Evolutionary conservation across 768 basidiomycete genomes (phyloP).

Genomic region (Aureoboletus auriporus): DNA sequence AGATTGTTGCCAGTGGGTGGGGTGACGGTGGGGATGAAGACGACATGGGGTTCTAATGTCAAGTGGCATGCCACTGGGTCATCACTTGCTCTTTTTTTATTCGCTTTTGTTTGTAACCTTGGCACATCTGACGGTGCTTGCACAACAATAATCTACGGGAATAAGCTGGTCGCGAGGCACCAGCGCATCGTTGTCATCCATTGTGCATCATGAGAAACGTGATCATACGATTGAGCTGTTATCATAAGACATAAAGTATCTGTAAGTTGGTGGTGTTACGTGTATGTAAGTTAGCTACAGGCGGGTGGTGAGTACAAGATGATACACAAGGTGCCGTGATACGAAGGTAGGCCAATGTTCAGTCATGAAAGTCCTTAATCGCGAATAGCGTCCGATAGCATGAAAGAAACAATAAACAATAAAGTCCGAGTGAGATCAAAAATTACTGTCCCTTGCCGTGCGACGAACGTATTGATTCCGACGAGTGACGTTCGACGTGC

Average conservation of each 20-base stretch:
- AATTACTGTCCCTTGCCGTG: background rate
- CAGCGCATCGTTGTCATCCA: background rate
- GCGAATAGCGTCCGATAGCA: conserved; percentile 1
- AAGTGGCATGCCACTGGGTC: background rate
- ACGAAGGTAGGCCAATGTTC: no score
- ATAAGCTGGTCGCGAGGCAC: conserved; percentile 8
- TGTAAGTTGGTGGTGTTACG: no score
- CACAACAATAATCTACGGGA: conserved; percentile 9
- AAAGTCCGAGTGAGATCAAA: no score
- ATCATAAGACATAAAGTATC: no score
- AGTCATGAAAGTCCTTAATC: background rate
- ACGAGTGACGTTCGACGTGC: background rate
- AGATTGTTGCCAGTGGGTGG: conserved; percentile 65
- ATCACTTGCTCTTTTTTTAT: background rate
- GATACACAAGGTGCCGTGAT: no score
- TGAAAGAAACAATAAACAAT: no score
- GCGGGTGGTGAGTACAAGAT: no score
- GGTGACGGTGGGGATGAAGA: conserved; percentile 63
- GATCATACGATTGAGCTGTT: background rate
- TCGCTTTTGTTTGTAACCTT: conserved; percentile 11
- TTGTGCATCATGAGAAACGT: background rate
- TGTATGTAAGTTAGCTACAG: no score
- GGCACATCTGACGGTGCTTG: conserved; percentile 8
- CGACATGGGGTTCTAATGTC: conserved; percentile 62
- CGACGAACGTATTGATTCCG: background rate